Evolutionary conservation across 768 basidiomycete genomes (phyloP), one percentile per base, ranked within the genome.

Genomic region (Termitomyces sp.): DNA sequence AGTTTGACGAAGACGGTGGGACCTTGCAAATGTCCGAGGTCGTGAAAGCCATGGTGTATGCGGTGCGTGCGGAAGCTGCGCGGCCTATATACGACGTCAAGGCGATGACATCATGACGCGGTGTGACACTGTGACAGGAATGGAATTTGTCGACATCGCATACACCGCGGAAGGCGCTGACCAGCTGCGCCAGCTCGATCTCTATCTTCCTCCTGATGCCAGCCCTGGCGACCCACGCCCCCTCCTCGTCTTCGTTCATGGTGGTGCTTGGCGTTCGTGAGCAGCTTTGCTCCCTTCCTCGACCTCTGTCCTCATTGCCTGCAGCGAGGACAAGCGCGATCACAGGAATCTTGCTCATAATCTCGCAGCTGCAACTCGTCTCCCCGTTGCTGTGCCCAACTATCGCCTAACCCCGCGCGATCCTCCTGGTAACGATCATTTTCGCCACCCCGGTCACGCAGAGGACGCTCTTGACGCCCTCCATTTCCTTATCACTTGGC

Each of bases 221-320:
- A 20, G 40, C 51, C 54, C 23, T 50, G 28, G 9, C 49, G 28
- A 38, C 50, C 36, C 58, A 59, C 48, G 28, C 5, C 64, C 67
- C 1, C 76, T 80, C n/a, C 70, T 91, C 46, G 67, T 92, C 41
- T 93, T 91, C 66, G 74, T 93, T 32, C 92, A 92, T 64, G 92
- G 92, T 33, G 92, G 92, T 36, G 92, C 91, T 26, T 94, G 92
- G 92, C 76, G 84, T 66, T 70, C 83, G 91, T 91, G 68, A 76
- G 87, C 62, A 36, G 2, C 57, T 61, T 50, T 41, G 35, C 18
- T 57, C 55, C 35, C 23, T 50, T 32, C 28, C 46, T 26, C 32
- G 26, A 59, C 54, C 60, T 38, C 46, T 50, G 51, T 49, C 50
- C 32, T 30, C 16, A 32, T 48, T 18, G 36, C 60, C 60, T n/a